phyloP scores from a whole-genome alignment of 83 land plant species.

The Isoetes engelmannii region DNA sequence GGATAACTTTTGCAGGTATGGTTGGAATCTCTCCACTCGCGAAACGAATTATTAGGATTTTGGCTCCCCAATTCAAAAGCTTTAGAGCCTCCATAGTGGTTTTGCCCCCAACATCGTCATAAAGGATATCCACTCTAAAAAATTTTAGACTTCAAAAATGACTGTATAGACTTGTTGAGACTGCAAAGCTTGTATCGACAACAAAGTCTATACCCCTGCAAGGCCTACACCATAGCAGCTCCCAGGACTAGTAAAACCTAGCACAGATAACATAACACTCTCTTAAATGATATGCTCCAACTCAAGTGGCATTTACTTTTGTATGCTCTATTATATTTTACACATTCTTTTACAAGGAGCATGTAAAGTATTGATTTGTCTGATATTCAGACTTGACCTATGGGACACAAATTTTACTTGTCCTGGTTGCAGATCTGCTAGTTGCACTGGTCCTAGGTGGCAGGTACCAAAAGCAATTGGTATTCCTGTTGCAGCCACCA shows the following conservation, averaged over 20 bases:
- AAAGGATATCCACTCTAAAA: slow-evolving; percentile 89
- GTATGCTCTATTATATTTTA: not conserved
- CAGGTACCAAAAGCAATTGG: slow-evolving; percentile 98
- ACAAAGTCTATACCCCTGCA: slow-evolving; percentile 87
- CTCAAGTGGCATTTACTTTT: not conserved
- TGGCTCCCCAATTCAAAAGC: slow-evolving; percentile 89
- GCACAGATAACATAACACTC: not conserved
- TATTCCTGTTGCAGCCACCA: slow-evolving; percentile 75
- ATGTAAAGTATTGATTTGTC: too few species aligned
- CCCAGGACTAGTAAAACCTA: slow-evolving; percentile 95
- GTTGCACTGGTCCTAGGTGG: slow-evolving; percentile 80
- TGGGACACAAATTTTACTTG: slow-evolving; percentile 41
- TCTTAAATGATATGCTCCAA: not conserved
- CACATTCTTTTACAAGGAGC: too few species aligned
- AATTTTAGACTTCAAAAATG: slow-evolving; percentile 60
- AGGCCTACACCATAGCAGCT: slow-evolving; percentile 95
- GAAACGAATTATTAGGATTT: slow-evolving; percentile 84
- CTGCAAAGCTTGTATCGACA: slow-evolving; percentile 49
- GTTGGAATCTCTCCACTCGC: slow-evolving; percentile 91
- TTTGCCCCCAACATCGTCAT: slow-evolving; percentile 98
- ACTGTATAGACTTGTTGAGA: slow-evolving; percentile 50
- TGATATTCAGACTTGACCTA: too few species aligned
- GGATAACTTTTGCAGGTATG: slow-evolving; percentile 84
- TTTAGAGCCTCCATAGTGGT: slow-evolving; percentile 72
- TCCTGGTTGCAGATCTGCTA: slow-evolving; percentile 60